Conservation (phyloP, 2,329 filamentous ascomycete genomes). For the Rugonectria rugulosa region DNA sequence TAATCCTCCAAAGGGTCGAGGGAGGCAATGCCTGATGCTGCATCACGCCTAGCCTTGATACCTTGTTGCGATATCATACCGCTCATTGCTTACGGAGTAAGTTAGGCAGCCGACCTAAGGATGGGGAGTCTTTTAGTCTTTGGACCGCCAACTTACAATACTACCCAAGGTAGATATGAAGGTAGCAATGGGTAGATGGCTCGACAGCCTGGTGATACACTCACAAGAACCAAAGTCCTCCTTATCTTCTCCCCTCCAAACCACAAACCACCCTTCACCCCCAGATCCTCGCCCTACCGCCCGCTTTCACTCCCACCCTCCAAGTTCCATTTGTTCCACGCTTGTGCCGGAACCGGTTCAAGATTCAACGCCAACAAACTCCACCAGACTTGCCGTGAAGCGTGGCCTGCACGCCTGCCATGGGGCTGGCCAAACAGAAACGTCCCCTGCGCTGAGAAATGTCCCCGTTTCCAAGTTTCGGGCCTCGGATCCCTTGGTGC, state of each 20-base stretch:
- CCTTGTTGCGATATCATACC: too few species aligned
- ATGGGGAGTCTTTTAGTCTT: too few species aligned
- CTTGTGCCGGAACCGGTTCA: conserved; percentile 18
- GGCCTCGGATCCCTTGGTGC: conserved; percentile 6
- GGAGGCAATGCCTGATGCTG: too few species aligned
- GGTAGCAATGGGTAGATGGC: too few species aligned
- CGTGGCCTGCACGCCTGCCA: background rate
- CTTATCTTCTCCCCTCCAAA: background rate
- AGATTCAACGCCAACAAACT: conserved; percentile 7
- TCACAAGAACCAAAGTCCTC: too few species aligned
- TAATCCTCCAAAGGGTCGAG: too few species aligned
- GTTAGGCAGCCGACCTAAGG: too few species aligned
- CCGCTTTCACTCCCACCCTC: conserved; percentile 15
- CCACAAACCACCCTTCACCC: background rate
- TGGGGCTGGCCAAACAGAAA: background rate
- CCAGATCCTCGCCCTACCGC: conserved; percentile 8
- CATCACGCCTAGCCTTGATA: too few species aligned
- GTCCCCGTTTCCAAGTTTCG: conserved; percentile 18
- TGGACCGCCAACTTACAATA: too few species aligned
- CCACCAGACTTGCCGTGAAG: conserved; percentile 1
- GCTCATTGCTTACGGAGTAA: too few species aligned
- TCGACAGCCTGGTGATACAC: too few species aligned
- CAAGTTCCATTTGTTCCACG: conserved; percentile 15
- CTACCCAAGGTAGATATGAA: too few species aligned
- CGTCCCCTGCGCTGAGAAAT: background rate